phyloP scores from a whole-genome alignment of 2,329 filamentous ascomycete genomes.

The Alternaria triticimaculans region DNA sequence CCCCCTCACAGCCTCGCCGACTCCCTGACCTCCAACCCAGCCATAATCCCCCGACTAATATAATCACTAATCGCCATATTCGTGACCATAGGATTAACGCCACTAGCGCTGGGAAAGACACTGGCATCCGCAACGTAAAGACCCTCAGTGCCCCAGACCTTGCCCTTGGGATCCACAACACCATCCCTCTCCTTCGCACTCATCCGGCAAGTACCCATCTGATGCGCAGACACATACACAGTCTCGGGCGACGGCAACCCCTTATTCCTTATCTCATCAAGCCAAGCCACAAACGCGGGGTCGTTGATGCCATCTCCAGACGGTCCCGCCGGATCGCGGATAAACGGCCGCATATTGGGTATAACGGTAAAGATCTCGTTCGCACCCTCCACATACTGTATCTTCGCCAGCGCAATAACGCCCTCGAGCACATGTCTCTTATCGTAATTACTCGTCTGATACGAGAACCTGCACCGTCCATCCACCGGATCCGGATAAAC shows the following conservation, averaged over 20 bases:
- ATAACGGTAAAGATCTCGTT: constrained; percentile 76
- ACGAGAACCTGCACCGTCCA: constrained; percentile 71
- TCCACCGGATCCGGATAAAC: constrained; percentile 75
- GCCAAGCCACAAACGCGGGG: constrained; percentile 67
- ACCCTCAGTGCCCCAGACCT: constrained; percentile 69
- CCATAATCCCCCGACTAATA: constrained; percentile 40
- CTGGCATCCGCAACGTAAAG: constrained; percentile 77
- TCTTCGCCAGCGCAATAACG: constrained; percentile 73
- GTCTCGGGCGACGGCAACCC: constrained; percentile 58
- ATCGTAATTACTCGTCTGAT: constrained; percentile 75
- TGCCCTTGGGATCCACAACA: constrained; percentile 53
- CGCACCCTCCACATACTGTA: constrained; percentile 80
- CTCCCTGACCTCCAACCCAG: constrained; percentile 35
- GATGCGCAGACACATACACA: constrained; percentile 74
- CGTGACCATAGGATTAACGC: constrained; percentile 84
- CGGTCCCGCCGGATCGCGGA: constrained; percentile 47
- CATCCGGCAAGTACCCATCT: constrained; percentile 83
- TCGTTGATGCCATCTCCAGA: constrained; percentile 61
- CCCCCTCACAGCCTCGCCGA: constrained; percentile 24
- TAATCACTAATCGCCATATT: constrained; percentile 62
- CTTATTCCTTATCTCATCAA: constrained; percentile 59
- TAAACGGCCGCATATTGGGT: constrained; percentile 69
- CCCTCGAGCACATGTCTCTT: constrained; percentile 74
- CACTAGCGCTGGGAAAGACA: constrained; percentile 77
- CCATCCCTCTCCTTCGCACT: constrained; percentile 55